phyloP scores from a whole-genome alignment of 768 basidiomycete species.

The Tylopilus felleus region DNA sequence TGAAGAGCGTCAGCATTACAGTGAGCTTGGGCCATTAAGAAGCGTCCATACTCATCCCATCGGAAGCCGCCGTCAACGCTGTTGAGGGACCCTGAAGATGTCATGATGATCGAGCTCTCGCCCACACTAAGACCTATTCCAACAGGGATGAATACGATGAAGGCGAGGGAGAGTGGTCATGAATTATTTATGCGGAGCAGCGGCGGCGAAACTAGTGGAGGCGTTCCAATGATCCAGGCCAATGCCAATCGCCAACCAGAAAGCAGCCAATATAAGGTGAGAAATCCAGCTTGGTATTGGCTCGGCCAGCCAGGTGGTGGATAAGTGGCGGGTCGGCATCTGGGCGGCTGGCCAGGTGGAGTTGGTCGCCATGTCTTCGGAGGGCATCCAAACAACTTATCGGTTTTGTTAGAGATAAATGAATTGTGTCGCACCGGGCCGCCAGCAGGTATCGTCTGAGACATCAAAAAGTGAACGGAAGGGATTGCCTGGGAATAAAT shows the following conservation, averaged over 20 bases:
- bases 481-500: constrained; percentile 4
- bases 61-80: not conserved
- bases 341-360: not conserved
- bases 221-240: not conserved
- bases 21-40: not conserved
- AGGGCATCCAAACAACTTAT: not conserved
- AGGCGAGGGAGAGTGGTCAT: too few relatives aligned
- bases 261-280: not conserved
- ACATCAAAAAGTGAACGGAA: too few relatives aligned
- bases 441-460: not conserved
- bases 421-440: not conserved
- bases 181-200: not conserved
- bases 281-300: not conserved
- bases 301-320: not conserved
- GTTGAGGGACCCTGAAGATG: not conserved
- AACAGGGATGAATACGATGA: too few relatives aligned
- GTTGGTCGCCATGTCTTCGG: not conserved
- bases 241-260: not conserved
- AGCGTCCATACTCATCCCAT: not conserved
- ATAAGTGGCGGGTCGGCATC: not conserved
- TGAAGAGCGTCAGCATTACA: not conserved
- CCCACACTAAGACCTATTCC: not conserved
- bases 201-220: not conserved
- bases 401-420: not conserved
- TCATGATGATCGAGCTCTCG: not conserved